These are phyloP conservation scores for Coemansia sp. DNA, from an alignment of 192 early-diverging fungal genomes.

Conservation along the genomic window DNA sequence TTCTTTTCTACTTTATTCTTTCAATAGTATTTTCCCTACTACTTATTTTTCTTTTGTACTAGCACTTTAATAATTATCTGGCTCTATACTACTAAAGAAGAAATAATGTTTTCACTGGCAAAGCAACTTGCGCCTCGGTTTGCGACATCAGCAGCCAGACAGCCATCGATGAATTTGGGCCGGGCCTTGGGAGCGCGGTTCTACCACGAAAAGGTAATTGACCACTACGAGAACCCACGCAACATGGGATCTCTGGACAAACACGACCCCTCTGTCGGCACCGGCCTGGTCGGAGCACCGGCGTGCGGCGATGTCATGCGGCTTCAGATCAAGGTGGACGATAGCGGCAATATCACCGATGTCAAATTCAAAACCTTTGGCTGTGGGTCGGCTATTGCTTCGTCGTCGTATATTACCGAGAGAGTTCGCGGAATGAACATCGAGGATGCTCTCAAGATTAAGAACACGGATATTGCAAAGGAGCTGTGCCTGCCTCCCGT, in stretches of 20 bases:
- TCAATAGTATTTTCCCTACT: background rate
- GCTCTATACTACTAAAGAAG: no score
- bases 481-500: conserved; percentile 94
- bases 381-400: conserved; percentile 96
- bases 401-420: conserved; percentile 87
- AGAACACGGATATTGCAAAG: conserved; percentile 96
- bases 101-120: conserved; percentile 32
- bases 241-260: conserved; percentile 95
- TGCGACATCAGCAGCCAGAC: conserved; percentile 17
- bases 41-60: background rate
- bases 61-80: no score
- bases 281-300: conserved; percentile 89
- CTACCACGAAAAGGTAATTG: conserved; percentile 77
- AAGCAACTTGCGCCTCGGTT: conserved; percentile 23
- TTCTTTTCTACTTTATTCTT: conserved; percentile 10
- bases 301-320: conserved; percentile 91
- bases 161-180: conserved; percentile 5
- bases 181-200: conserved; percentile 14
- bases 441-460: conserved; percentile 86
- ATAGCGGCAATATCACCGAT: conserved; percentile 88
- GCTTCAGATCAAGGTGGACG: conserved; percentile 96
- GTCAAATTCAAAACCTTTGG: conserved; percentile 99
- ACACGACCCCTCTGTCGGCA: conserved; percentile 84
- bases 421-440: conserved; percentile 92
- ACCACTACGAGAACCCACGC: conserved; percentile 95